Evolutionary conservation across 2,329 filamentous ascomycete genomes (phyloP), one percentile per base, ranked within the genome.

Genomic region (Penicillium frequentans): DNA sequence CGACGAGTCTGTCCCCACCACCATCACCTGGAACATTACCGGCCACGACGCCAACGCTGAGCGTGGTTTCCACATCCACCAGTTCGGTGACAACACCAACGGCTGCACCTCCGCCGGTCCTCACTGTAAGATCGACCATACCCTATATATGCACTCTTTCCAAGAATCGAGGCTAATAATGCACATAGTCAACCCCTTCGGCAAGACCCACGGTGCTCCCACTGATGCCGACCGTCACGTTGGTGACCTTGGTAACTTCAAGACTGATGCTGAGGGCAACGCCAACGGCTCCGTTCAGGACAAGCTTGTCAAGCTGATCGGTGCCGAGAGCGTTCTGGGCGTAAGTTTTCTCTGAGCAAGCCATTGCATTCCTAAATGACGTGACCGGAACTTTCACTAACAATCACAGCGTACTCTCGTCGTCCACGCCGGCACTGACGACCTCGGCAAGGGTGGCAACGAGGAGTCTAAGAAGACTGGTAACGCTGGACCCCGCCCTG

Each of bases 51-150:
- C 93, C 81, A 96, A 96, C 78, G 93, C 95, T 75, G 86, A 96
- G 87, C 93, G 95, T 81, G 95, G 91, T 79, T 92, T 98, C 86
- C 95, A 99, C 85, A 88, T 99, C 75, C 95, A 99, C 84, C 91
- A 95, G 79, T 99, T 96, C 74, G 95, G 95, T 77, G 95, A 98
- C 86, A 98, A 98, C 86, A 98, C 95, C 85, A 99, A 99, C 82
- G 95, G 95, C 79, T 99, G 95, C 90, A 98, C 93, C 67, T 96
- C 90, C 67, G 95, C 95, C 67, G 95, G 95, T 54, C 93, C 95
- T 79, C 95, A 99, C 84, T 99, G 92, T 96, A 83, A 76, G 90
- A 81, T 52, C 14, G 56, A 29, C 29, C 14, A 26, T 19, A 35
- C 13, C n/a, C 6, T 10, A 47, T 45, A 47, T n/a, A 19, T n/a